Percentiles rank a stretch among this genome's conserved stretches.
These are phyloP conservation scores for Isatis lusitanica DNA, from an alignment of 441 rosid species.

Conservation along the genomic window DNA sequence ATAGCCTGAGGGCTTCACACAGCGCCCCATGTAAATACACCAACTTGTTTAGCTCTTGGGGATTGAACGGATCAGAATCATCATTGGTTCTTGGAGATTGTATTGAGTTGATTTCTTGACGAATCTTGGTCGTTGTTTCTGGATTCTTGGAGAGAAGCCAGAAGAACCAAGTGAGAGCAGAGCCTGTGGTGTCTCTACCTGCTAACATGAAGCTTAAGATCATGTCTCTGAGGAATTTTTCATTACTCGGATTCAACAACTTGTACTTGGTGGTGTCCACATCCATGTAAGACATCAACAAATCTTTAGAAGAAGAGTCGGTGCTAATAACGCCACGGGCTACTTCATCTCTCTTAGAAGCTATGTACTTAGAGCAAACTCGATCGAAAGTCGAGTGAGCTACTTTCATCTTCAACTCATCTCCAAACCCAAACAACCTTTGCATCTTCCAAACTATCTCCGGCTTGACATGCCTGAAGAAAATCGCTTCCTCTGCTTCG, in stretches of 20 bases:
- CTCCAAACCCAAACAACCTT: slow-evolving; percentile 20
- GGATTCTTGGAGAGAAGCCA: slow-evolving; percentile 16
- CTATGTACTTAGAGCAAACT: slow-evolving; percentile 18
- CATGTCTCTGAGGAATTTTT: slow-evolving; percentile 18
- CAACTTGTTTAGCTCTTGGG: slow-evolving; percentile 3
- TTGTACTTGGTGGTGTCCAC: slow-evolving; percentile 9
- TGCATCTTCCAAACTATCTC: slow-evolving; percentile 23
- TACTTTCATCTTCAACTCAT: slow-evolving; percentile 13
- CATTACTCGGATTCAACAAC: slow-evolving; percentile 13
- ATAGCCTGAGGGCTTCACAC: slow-evolving; percentile 18
- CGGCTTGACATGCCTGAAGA: slow-evolving; percentile 20
- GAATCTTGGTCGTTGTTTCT: slow-evolving; percentile 13
- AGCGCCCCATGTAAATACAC: slow-evolving; percentile 21
- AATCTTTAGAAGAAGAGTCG: slow-evolving; percentile 18
- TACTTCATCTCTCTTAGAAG: slow-evolving; percentile 26
- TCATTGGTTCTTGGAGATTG: neutral
- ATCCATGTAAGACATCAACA: slow-evolving; percentile 20
- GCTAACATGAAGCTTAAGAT: slow-evolving; percentile 30
- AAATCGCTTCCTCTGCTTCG: slow-evolving; percentile 28
- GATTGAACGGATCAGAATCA: neutral
- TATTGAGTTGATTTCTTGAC: slow-evolving; percentile 5
- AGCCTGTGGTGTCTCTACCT: slow-evolving; percentile 25
- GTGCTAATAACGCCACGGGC: neutral
- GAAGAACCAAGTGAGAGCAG: slow-evolving; percentile 28
- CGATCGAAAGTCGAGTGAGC: slow-evolving; percentile 15